Conservation (phyloP, 305 asterid genomes). For the Fraxinus baroniana region DNA sequence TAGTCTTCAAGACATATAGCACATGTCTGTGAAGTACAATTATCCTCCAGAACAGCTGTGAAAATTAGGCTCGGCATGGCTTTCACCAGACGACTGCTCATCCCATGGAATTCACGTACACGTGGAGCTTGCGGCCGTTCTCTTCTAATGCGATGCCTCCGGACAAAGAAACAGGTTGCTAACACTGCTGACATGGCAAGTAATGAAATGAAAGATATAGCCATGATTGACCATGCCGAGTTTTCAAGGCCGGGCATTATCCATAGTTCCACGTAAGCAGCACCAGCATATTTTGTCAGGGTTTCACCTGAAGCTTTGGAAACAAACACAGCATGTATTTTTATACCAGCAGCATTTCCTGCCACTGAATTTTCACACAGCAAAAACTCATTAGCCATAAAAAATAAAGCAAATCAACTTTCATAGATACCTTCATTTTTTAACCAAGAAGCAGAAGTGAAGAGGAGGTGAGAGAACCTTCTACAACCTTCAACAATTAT, state of each 20-base stretch:
- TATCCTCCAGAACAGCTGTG: slow-evolving; percentile 80
- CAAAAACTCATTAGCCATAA: neutral
- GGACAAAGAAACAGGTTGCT: slow-evolving; percentile 88
- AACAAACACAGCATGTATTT: slow-evolving; percentile 72
- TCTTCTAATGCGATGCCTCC: slow-evolving; percentile 74
- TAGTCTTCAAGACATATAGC: slow-evolving; percentile 97
- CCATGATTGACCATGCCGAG: slow-evolving; percentile 94
- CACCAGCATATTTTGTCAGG: slow-evolving; percentile 49
- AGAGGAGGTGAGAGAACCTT: neutral
- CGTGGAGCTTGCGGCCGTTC: slow-evolving; percentile 50
- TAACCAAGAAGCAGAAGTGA: neutral
- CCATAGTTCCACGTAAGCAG: slow-evolving; percentile 53
- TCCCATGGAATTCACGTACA: slow-evolving; percentile 79
- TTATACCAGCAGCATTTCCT: slow-evolving; percentile 76
- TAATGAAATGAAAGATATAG: slow-evolving; percentile 83
- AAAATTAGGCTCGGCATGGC: slow-evolving; percentile 90
- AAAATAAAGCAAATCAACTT: slow-evolving; percentile 5
- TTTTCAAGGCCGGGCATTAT: slow-evolving; percentile 64
- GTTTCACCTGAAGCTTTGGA: slow-evolving; percentile 62
- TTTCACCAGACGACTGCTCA: slow-evolving; percentile 86
- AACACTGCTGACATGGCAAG: slow-evolving; percentile 91
- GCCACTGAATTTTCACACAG: slow-evolving; percentile 59
- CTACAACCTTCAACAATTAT: neutral
- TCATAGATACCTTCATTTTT: neutral
- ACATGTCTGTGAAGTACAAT: slow-evolving; percentile 73